Conservation (phyloP, 768 basidiomycete genomes). For the Phaeolepiota aurea region DNA sequence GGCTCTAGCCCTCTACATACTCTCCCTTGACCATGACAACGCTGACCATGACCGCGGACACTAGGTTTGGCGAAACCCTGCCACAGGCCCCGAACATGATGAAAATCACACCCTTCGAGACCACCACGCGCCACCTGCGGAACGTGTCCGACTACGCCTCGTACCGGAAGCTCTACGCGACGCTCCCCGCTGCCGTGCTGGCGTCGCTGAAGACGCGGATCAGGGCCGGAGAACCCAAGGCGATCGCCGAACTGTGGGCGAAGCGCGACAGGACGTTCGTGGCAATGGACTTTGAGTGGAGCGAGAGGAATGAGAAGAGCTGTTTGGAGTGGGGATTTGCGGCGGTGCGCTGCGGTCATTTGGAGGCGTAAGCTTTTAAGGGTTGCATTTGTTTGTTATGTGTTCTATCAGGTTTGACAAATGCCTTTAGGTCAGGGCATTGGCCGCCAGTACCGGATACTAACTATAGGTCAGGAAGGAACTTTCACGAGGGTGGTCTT, state of each 20-base stretch:
- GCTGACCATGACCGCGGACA: constrained; percentile 1
- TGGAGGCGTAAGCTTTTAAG: constrained; percentile 57
- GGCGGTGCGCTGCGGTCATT: constrained; percentile 62
- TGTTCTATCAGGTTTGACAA: constrained; percentile 1
- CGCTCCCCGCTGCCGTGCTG: constrained; percentile 61
- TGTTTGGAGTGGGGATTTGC: constrained; percentile 81
- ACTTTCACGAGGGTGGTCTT: constrained; percentile 1
- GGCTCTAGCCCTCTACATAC: not conserved
- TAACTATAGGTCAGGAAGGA: constrained; percentile 76
- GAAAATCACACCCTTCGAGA: constrained; percentile 62
- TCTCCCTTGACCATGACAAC: not conserved
- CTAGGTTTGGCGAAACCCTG: constrained; percentile 69
- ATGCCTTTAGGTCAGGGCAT: constrained; percentile 39
- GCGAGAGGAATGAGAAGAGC: constrained; percentile 60
- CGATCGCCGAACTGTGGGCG: constrained; percentile 62
- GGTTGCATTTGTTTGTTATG: not conserved
- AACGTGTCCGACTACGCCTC: constrained; percentile 57
- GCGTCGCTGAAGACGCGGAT: constrained; percentile 60
- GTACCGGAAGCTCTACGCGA: constrained; percentile 64
- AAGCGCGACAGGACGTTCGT: constrained; percentile 66
- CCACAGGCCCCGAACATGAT: constrained; percentile 69
- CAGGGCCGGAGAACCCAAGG: constrained; percentile 54
- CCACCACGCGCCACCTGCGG: constrained; percentile 56
- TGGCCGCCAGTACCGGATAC: constrained; percentile 74
- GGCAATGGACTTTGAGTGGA: constrained; percentile 68